Evolutionary conservation across 228 moss, liverwort and hornwort species (phyloP).

Genomic region (Sphagnum magellanicum): DNA sequence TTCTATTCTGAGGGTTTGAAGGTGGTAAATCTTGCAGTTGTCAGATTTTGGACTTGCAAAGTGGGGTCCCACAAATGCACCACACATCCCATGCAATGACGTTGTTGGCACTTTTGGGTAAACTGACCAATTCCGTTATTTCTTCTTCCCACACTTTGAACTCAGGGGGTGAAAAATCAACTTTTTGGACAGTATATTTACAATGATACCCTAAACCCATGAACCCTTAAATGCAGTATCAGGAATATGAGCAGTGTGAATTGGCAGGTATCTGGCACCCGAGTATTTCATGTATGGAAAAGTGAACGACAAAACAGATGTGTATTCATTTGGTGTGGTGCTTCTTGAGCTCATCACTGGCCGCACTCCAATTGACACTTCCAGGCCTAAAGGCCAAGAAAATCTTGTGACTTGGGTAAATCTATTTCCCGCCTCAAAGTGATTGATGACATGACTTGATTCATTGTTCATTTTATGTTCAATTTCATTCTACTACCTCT

Average conservation of each 20-base stretch:
- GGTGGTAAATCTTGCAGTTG: slow-evolving; percentile 27
- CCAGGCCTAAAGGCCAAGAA: slow-evolving; percentile 68
- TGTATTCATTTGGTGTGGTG: slow-evolving; percentile 91
- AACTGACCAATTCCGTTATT: background rate
- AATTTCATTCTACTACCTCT: too few relatives aligned
- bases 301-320: slow-evolving; percentile 91
- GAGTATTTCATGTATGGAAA: slow-evolving; percentile 99
- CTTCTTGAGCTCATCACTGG: slow-evolving; percentile 91
- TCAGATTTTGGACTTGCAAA: slow-evolving; percentile 97
- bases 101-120: slow-evolving; percentile 96
- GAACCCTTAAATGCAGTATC: too few relatives aligned
- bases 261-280: slow-evolving; percentile 87
- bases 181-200: too few relatives aligned
- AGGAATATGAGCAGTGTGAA: too few relatives aligned
- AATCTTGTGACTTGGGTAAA: slow-evolving; percentile 95
- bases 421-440: background rate
- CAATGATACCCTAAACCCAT: too few relatives aligned
- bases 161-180: too few relatives aligned
- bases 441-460: too few relatives aligned
- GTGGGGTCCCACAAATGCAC: slow-evolving; percentile 77
- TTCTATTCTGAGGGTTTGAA: too few relatives aligned
- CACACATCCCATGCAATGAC: slow-evolving; percentile 57
- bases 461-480: too few relatives aligned
- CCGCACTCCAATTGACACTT: slow-evolving; percentile 76
- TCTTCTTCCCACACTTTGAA: too few relatives aligned